phyloP scores from a whole-genome alignment of 2,329 filamentous ascomycete genomes.

The Epicoccum nigrum region DNA sequence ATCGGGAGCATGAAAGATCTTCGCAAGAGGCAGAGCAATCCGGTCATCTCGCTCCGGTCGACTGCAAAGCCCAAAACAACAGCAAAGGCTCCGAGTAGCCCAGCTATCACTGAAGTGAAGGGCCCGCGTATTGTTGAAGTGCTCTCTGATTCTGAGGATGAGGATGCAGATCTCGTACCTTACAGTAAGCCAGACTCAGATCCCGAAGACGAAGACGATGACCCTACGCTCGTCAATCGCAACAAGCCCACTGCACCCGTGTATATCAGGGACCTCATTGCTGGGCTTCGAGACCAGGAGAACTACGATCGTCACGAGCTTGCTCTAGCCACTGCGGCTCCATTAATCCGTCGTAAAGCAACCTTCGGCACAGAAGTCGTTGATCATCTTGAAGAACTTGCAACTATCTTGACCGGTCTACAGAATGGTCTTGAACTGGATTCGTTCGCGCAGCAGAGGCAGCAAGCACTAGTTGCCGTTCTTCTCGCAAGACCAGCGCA shows the following conservation, averaged over 20 bases:
- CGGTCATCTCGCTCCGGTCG: not conserved
- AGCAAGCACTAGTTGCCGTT: constrained; percentile 83
- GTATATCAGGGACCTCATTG: constrained; percentile 85
- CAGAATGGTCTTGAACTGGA: constrained; percentile 82
- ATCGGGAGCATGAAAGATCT: constrained; percentile 55
- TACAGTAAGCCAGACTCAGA: constrained; percentile 90
- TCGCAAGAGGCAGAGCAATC: not conserved
- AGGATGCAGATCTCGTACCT: constrained; percentile 70
- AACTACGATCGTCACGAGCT: constrained; percentile 84
- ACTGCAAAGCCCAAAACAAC: constrained; percentile 17
- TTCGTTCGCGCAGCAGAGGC: constrained; percentile 73
- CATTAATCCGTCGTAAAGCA: constrained; percentile 85
- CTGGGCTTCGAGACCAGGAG: constrained; percentile 78
- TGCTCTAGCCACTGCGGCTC: constrained; percentile 75
- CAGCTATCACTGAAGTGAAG: constrained; percentile 31
- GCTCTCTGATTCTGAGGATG: constrained; percentile 56
- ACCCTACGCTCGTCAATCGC: constrained; percentile 82
- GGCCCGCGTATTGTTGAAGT: constrained; percentile 59
- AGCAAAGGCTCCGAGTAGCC: constrained; percentile 13
- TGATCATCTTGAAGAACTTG: constrained; percentile 82
- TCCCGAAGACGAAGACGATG: constrained; percentile 88
- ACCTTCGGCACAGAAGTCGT: constrained; percentile 86
- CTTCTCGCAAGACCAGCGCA: constrained; percentile 75
- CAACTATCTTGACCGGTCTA: constrained; percentile 75
- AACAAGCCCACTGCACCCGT: constrained; percentile 86